These are phyloP conservation scores for Avena eriantha DNA, from an alignment of 176 grass and related monocot genomes.

Conservation along the genomic window DNA sequence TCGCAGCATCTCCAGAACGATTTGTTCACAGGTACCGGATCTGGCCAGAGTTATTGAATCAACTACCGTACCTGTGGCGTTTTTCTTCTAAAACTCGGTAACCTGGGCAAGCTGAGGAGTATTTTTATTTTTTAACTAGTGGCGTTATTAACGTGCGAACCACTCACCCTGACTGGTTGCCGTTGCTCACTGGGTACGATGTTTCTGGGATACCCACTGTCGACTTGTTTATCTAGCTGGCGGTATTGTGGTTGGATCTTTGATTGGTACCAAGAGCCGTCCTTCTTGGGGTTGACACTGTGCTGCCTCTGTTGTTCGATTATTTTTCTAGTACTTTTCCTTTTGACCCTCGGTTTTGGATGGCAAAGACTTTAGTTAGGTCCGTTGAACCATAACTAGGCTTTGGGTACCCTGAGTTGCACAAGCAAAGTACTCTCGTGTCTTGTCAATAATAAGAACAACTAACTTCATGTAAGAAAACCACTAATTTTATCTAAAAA, in stretches of 20 bases:
- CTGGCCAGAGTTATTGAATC: neutral
- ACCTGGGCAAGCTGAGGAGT: neutral
- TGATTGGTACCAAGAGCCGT: conserved; percentile 11
- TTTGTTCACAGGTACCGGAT: neutral
- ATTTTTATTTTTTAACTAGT: neutral
- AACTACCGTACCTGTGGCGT: neutral
- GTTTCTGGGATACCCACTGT: neutral
- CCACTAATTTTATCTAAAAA: too few relatives aligned
- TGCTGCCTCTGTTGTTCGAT: neutral
- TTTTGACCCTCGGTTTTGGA: too few relatives aligned
- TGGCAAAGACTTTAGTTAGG: neutral
- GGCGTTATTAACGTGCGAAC: neutral
- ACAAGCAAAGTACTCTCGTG: neutral
- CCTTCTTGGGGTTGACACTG: conserved; percentile 11
- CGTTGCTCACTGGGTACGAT: neutral
- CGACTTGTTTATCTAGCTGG: conserved; percentile 9
- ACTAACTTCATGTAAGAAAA: too few relatives aligned
- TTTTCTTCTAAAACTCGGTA: neutral
- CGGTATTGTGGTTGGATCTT: neutral
- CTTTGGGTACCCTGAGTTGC: neutral
- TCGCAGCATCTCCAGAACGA: neutral
- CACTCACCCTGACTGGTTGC: too few relatives aligned
- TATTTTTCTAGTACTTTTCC: neutral
- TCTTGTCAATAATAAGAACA: neutral
- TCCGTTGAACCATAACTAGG: neutral